Conservation (phyloP, 306 rosid genomes). For the Myrica gale region DNA sequence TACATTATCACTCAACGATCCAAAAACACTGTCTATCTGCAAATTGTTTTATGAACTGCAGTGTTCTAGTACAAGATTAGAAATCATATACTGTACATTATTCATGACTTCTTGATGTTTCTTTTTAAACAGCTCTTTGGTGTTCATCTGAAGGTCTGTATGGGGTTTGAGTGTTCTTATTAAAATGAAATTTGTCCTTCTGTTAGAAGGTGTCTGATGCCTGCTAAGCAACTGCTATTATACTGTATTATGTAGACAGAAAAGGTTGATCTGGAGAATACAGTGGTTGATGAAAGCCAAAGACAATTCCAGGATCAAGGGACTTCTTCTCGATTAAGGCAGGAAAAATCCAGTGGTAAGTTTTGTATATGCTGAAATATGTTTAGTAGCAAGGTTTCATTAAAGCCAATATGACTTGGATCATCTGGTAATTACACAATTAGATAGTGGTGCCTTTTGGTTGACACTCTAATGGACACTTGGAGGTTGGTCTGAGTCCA, state of each 20-base stretch:
- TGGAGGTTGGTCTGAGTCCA: constrained; percentile 15
- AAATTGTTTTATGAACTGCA: background rate
- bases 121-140: background rate
- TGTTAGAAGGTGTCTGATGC: background rate
- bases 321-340: constrained; percentile 54
- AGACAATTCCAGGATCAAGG: constrained; percentile 72
- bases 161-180: background rate
- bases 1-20: background rate
- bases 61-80: background rate
- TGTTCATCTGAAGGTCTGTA: background rate
- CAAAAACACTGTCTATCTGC: background rate
- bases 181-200: background rate
- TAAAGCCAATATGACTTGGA: background rate
- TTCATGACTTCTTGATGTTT: background rate
- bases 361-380: constrained; percentile 19
- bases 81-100: background rate
- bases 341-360: constrained; percentile 84
- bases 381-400: constrained; percentile 1
- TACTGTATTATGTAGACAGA: constrained; percentile 75
- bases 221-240: constrained; percentile 35
- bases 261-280: constrained; percentile 97
- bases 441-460: constrained; percentile 2
- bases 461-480: background rate
- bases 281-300: constrained; percentile 99
- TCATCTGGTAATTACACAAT: background rate